These are phyloP conservation scores for Balakata baccata DNA, from an alignment of 345 rosid species.

Conservation along the genomic window DNA sequence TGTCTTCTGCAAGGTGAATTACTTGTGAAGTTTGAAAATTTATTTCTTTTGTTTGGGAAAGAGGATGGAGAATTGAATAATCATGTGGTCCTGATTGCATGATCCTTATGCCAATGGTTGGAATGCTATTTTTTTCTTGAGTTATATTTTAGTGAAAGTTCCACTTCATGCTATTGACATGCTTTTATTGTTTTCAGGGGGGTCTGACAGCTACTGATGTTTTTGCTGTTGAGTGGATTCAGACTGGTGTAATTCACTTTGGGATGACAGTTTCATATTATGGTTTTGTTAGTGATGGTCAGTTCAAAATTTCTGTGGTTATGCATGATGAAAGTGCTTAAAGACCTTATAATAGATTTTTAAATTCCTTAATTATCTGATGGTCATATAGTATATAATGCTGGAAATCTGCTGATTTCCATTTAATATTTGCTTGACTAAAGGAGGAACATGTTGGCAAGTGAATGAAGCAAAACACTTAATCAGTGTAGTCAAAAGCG, in stretches of 20 bases:
- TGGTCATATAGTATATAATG: neutral
- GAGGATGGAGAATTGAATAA: neutral
- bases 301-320: slow-evolving; percentile 23
- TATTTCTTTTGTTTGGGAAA: neutral
- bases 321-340: neutral
- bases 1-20: neutral
- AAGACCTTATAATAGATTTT: neutral
- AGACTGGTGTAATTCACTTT: slow-evolving; percentile 73
- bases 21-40: neutral
- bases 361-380: neutral
- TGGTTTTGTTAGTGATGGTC: slow-evolving; percentile 98
- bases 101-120: neutral
- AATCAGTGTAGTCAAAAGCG: too few relatives aligned
- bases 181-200: slow-evolving; percentile 54
- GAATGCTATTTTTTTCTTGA: neutral
- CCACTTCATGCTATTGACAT: slow-evolving; percentile 1
- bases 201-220: slow-evolving; percentile 97
- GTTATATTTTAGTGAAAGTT: slow-evolving; percentile 3
- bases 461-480: neutral
- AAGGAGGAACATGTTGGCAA: neutral
- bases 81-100: neutral
- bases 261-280: slow-evolving; percentile 95
- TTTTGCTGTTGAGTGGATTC: slow-evolving; percentile 95
- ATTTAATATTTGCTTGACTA: neutral
- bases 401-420: neutral